These are phyloP conservation scores for Akanthomyces lecanii DNA, from an alignment of 2,329 filamentous ascomycete genomes.

Conservation along the genomic window DNA sequence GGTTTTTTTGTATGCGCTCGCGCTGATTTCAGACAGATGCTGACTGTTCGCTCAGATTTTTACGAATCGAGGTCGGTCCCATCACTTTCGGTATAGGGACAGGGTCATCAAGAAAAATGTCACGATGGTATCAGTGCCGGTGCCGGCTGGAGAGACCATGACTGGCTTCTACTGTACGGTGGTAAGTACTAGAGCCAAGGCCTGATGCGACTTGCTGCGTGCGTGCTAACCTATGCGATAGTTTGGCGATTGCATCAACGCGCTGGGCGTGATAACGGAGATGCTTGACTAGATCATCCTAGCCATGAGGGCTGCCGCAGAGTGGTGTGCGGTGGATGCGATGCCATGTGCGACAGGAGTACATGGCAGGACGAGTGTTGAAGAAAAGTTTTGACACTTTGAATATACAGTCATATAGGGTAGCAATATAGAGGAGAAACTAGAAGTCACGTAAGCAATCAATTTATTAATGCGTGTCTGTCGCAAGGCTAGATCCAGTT, in stretches of 20 bases:
- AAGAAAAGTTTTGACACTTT: too few relatives aligned
- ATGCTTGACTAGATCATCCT: neutral
- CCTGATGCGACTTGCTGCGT: neutral
- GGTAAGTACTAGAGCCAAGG: neutral
- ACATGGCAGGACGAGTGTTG: too few relatives aligned
- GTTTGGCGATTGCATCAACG: neutral
- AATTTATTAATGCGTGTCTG: neutral
- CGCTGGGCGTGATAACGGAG: neutral
- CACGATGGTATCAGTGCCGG: neutral
- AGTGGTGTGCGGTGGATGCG: too few relatives aligned
- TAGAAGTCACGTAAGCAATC: neutral
- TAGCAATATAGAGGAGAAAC: neutral
- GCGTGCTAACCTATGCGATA: neutral
- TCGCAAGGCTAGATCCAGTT: neutral
- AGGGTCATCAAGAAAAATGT: neutral
- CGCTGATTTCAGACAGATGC: too few relatives aligned
- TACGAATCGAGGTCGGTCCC: neutral
- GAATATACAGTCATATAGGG: neutral
- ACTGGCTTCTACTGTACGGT: conserved; percentile 1
- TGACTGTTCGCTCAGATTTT: neutral
- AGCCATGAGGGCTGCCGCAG: neutral
- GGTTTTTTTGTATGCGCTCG: neutral
- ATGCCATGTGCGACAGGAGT: too few relatives aligned
- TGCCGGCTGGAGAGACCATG: neutral
- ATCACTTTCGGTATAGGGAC: neutral